phyloP scores from a whole-genome alignment of 768 basidiomycete species.

The Cyclocybe aegerita region DNA sequence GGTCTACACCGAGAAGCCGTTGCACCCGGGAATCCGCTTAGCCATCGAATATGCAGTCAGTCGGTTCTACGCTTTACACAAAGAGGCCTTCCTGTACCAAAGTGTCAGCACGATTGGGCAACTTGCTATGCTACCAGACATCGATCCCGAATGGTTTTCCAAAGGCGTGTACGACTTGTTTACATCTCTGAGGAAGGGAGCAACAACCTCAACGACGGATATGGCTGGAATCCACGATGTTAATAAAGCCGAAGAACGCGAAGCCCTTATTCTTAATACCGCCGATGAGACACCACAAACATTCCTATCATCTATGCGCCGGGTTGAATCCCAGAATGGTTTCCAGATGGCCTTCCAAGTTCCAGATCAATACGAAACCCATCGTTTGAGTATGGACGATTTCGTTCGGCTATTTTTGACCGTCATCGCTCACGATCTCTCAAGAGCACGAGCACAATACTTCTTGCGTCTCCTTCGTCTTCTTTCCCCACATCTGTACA shows the following conservation, averaged over 20 bases:
- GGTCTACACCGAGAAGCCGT: constrained; percentile 62
- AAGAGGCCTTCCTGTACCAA: constrained; percentile 75
- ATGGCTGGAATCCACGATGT: constrained; percentile 65
- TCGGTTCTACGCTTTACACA: constrained; percentile 74
- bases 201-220: constrained; percentile 44
- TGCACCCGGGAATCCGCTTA: constrained; percentile 53
- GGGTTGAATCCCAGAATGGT: constrained; percentile 39
- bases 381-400: constrained; percentile 58
- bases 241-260: constrained; percentile 65
- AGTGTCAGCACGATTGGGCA: constrained; percentile 62
- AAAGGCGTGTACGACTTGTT: constrained; percentile 59
- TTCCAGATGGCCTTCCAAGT: constrained; percentile 42
- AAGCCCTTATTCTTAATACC: constrained; percentile 65
- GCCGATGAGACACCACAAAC: constrained; percentile 76
- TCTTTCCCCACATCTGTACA: constrained; percentile 56
- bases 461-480: constrained; percentile 64
- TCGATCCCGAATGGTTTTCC: constrained; percentile 52
- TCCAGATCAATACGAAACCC: constrained; percentile 61
- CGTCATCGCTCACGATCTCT: constrained; percentile 74
- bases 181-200: constrained; percentile 49
- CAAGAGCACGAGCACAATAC: constrained; percentile 64
- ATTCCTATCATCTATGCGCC: constrained; percentile 55
- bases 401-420: constrained; percentile 74
- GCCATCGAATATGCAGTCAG: constrained; percentile 73
- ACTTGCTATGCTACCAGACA: constrained; percentile 46